Evolutionary conservation across 2,329 filamentous ascomycete species (phyloP), one percentile per base, ranked within the genome.

Genomic region (Didymella pomorum): DNA sequence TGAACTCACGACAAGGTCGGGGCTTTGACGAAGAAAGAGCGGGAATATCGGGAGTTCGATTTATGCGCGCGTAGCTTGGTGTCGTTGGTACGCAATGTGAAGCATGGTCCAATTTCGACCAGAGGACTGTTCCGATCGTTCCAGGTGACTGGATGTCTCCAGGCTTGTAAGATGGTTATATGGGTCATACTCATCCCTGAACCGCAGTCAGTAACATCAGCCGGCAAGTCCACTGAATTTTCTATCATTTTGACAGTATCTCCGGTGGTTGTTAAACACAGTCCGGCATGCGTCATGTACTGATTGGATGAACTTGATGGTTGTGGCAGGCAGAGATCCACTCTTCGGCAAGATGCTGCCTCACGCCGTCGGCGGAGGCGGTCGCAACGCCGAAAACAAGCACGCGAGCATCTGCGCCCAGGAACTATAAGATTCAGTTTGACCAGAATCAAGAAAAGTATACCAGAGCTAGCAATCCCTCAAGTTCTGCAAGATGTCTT

Each of bases 311-410:
- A 35, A 12, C 10, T 20, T 7, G 4, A 21, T 28, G 21, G 37
- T 48, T n/a, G 26, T 26, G n/a, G 18, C 29, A 55, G 44, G 39
- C 52, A 45, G 46, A 44, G 45, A 56, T 45, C 52, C 52, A 56
- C 52, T 56, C 16, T 56, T 56, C 52, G 52, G 52, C 46, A 45
- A 39, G 52, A 49, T 44, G 29, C 8, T 37, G 16, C 39, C 52
- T 35, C 45, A 49, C 31, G 52, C 52, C 52, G 52, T 26, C 52
- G 52, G 52, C 29, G 46, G 50, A 39, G 28, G 21, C 39, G 12
- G 8, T 45, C 28, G 21, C 28, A 29, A 39, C 39, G 46, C 52
- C 52, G 52, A 56, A 37, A 23, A 23, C 14, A 8, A 50, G 52
- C 52, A 43, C 18, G 39, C 39, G 10, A 25, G 21, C 43, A 16